Evolutionary conservation across 2,329 filamentous ascomycete species (phyloP).

Genomic region (Diaporthe australafricana): DNA sequence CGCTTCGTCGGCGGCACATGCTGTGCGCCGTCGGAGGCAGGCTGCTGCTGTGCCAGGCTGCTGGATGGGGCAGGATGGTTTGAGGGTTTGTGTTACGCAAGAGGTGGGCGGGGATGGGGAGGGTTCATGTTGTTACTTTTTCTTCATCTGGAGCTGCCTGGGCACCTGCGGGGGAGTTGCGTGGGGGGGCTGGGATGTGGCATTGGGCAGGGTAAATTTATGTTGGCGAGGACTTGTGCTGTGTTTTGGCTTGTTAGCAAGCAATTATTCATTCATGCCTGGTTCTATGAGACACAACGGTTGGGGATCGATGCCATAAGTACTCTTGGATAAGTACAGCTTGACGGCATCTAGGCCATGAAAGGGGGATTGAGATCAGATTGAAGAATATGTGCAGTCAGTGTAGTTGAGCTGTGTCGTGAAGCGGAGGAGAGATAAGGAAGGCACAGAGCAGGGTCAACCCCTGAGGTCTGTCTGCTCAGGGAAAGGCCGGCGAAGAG

Average conservation of each 20-base stretch:
- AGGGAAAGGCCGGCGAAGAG: background rate
- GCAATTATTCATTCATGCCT: background rate
- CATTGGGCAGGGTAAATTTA: background rate
- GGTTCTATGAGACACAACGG: too few species aligned
- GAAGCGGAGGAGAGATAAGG: background rate
- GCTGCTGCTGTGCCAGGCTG: constrained; percentile 8
- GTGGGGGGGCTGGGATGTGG: background rate
- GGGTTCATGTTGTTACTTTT: background rate
- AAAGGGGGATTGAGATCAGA: too few species aligned
- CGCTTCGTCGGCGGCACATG: constrained; percentile 20
- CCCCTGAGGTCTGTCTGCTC: background rate
- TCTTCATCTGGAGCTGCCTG: background rate
- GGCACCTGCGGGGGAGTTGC: background rate
- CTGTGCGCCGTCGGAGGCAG: constrained; percentile 19
- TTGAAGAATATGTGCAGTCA: background rate
- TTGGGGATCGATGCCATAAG: too few species aligned
- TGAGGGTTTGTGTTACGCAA: background rate
- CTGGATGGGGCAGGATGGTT: background rate
- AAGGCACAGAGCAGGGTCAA: background rate
- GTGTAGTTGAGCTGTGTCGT: background rate
- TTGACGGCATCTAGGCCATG: background rate
- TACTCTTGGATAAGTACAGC: too few species aligned
- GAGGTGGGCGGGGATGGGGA: background rate
- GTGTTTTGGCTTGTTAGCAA: background rate
- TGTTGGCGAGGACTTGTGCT: background rate